A percentile compares a stretch with the other conserved stretches of the same genome.
phyloP scores from a whole-genome alignment of 2,329 filamentous ascomycete species.

The Periconia sp. region DNA sequence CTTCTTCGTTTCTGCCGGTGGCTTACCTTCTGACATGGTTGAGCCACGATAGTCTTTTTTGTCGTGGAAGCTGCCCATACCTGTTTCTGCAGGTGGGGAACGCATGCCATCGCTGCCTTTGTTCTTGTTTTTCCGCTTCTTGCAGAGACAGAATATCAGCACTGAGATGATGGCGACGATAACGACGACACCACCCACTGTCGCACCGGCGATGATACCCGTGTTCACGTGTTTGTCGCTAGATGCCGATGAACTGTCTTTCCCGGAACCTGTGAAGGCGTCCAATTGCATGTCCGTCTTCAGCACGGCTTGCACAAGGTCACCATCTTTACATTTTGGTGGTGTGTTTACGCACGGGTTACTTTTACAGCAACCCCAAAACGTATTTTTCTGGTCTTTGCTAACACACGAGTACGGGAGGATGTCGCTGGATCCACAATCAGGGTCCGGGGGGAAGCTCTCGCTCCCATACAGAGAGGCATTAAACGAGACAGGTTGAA shows the following conservation, averaged over 20 bases:
- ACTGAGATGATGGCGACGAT: conserved; percentile 27
- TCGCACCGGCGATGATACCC: conserved; percentile 30
- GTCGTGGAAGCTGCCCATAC: conserved; percentile 12
- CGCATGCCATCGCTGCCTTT: conserved; percentile 9
- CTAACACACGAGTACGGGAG: conserved; percentile 30
- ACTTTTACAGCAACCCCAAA: conserved; percentile 44
- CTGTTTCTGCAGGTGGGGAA: conserved; percentile 4
- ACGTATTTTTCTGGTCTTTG: conserved; percentile 18
- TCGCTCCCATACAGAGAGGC: conserved; percentile 32
- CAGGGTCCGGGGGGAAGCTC: conserved; percentile 23
- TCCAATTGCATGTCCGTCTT: conserved; percentile 20
- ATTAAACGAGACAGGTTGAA: conserved; percentile 39
- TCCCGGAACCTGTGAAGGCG: conserved; percentile 10
- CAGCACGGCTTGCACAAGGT: conserved; percentile 31
- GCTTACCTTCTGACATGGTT: conserved; percentile 14
- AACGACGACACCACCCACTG: conserved; percentile 27
- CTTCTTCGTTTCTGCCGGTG: not conserved
- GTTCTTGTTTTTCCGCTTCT: conserved; percentile 18
- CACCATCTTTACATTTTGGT: conserved; percentile 27
- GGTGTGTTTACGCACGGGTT: conserved; percentile 34
- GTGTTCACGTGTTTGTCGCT: not conserved
- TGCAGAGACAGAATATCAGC: conserved; percentile 25
- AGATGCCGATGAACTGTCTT: not conserved
- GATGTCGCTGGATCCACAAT: conserved; percentile 26
- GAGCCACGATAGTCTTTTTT: conserved; percentile 9